These are phyloP conservation scores for Phytomonas sp. DNA, from an alignment of 208 protist species.

Conservation along the genomic window DNA sequence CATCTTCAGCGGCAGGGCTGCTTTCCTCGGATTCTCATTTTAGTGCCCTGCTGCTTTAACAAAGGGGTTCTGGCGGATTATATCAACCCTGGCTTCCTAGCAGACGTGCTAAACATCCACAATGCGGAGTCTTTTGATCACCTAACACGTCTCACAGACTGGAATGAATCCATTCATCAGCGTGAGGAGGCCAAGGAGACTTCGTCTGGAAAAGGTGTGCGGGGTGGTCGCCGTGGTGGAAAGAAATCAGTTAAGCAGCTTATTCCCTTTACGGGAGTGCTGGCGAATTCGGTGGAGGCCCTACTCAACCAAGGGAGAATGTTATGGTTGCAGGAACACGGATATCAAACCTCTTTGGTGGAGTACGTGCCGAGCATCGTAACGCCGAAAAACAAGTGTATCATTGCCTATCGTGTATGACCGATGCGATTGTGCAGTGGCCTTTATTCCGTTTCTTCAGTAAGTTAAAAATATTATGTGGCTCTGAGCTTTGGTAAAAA, in stretches of 20 bases:
- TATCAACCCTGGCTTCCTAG: conserved; percentile 39
- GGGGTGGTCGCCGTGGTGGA: background rate
- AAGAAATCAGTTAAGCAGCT: conserved; percentile 30
- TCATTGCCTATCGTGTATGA: conserved; percentile 48
- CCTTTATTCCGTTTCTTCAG: too few species aligned
- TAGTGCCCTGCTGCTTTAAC: conserved; percentile 77
- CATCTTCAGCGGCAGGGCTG: conserved; percentile 36
- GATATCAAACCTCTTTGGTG: conserved; percentile 38
- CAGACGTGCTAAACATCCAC: conserved; percentile 21
- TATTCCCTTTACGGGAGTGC: conserved; percentile 32
- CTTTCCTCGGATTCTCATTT: conserved; percentile 52
- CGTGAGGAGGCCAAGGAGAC: conserved; percentile 7
- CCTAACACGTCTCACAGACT: conserved; percentile 56
- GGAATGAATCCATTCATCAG: conserved; percentile 58
- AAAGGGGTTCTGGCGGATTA: conserved; percentile 50
- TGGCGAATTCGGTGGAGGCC: conserved; percentile 40
- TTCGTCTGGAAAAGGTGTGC: background rate
- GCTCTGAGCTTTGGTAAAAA: too few species aligned
- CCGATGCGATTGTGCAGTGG: too few species aligned
- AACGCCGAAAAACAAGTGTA: conserved; percentile 77
- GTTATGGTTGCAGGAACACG: conserved; percentile 36
- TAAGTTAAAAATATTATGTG: too few species aligned
- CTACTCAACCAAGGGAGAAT: conserved; percentile 61
- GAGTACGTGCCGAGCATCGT: conserved; percentile 63
- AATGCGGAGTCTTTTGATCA: conserved; percentile 20